phyloP scores from a whole-genome alignment of 164 flowering plant species.

The Cinnamomum chago region DNA sequence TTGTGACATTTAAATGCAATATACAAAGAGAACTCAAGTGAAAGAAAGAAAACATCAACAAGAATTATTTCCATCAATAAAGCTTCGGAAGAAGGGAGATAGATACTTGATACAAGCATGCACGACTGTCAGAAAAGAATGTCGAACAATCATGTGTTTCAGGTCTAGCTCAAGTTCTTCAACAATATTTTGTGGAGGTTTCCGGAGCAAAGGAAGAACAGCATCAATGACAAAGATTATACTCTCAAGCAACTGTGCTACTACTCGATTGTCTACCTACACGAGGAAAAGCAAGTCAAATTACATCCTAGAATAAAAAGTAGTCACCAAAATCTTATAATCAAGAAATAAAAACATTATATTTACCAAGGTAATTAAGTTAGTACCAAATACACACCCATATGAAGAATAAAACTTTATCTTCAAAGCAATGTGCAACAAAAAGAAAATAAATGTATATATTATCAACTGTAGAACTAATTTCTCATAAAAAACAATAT shows the following conservation, averaged over 20 bases:
- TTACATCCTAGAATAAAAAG: neutral
- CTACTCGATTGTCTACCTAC: slow-evolving; percentile 76
- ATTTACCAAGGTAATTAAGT: neutral
- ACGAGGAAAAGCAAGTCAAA: slow-evolving; percentile 15
- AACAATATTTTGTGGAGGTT: slow-evolving; percentile 60
- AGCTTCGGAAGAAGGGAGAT: neutral
- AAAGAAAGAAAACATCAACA: neutral
- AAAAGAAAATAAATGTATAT: neutral
- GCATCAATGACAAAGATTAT: slow-evolving; percentile 81
- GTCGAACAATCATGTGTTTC: slow-evolving; percentile 88
- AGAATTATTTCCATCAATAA: neutral
- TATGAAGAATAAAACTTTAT: too few species aligned
- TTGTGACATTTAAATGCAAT: neutral
- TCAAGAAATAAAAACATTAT: too few species aligned
- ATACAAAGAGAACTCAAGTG: neutral
- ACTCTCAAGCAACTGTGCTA: slow-evolving; percentile 84
- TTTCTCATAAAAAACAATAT: neutral
- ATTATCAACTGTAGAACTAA: neutral
- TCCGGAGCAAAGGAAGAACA: slow-evolving; percentile 78
- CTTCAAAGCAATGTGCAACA: neutral
- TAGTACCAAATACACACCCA: neutral
- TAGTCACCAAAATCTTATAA: neutral
- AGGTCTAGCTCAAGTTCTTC: slow-evolving; percentile 96
- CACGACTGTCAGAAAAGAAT: slow-evolving; percentile 91
- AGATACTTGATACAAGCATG: slow-evolving; percentile 94